A percentile compares a stretch with the other conserved stretches of the same genome.
phyloP scores from a whole-genome alignment of 371 early-diverging fungal species.

The Rhizopus delemar region DNA sequence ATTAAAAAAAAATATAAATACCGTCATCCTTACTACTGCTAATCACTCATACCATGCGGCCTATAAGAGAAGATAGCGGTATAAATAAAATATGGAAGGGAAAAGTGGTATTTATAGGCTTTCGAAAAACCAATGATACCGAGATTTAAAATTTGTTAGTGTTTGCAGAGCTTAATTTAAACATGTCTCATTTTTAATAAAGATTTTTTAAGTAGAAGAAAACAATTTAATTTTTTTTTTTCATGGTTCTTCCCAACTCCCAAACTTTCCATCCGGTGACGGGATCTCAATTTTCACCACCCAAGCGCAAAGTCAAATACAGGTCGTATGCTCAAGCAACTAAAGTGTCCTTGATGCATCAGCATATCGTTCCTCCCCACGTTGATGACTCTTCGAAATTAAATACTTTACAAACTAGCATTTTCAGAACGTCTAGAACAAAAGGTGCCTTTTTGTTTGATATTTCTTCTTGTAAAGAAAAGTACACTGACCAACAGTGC shows the following conservation, averaged over 20 bases:
- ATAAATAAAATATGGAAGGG: too few species aligned
- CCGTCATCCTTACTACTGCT: too few species aligned
- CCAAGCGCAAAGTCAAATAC: background rate
- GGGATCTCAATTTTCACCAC: background rate
- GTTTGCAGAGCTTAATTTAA: too few species aligned
- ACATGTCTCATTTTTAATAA: too few species aligned
- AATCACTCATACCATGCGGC: too few species aligned
- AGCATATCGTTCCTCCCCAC: background rate
- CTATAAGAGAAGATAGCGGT: too few species aligned
- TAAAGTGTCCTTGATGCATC: background rate
- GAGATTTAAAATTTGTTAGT: too few species aligned
- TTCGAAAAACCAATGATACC: too few species aligned
- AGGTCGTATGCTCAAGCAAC: background rate
- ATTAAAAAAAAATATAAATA: too few species aligned
- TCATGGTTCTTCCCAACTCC: constrained; percentile 2
- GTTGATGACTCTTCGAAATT: background rate
- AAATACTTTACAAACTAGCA: constrained; percentile 1
- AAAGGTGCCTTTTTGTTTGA: constrained; percentile 2
- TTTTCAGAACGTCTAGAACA: background rate
- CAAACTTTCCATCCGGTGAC: background rate
- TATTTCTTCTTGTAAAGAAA: background rate
- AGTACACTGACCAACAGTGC: constrained; percentile 9
- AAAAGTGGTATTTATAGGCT: too few species aligned
- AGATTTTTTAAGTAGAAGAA: too few species aligned
- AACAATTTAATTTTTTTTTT: too few species aligned